A percentile compares a stretch with the other conserved stretches of the same genome.
phyloP scores from a whole-genome alignment of 2,329 filamentous ascomycete genomes.

The Colletotrichum graminicola region DNA sequence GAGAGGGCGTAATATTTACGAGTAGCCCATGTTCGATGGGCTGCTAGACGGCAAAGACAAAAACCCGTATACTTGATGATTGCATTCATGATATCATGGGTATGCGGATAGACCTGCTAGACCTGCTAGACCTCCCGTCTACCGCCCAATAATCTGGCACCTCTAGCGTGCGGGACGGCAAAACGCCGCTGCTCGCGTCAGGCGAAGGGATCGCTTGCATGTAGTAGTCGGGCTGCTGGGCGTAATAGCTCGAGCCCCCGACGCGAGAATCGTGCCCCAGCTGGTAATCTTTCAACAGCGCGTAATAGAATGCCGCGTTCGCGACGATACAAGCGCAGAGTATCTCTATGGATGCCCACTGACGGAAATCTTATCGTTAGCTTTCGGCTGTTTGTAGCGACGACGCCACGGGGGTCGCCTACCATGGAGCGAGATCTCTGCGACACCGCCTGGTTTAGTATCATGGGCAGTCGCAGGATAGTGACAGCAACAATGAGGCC shows the following conservation, averaged over 20 bases:
- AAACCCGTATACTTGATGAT: not conserved
- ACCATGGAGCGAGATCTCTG: slow-evolving; percentile 49
- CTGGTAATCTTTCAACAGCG: slow-evolving; percentile 46
- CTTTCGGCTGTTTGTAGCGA: not conserved
- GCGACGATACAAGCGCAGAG: slow-evolving; percentile 50
- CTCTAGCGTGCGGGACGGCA: slow-evolving; percentile 14
- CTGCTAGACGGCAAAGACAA: no score
- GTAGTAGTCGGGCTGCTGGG: slow-evolving; percentile 33
- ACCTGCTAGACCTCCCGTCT: slow-evolving; percentile 31
- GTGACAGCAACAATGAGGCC: slow-evolving; percentile 48
- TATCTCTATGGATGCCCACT: slow-evolving; percentile 52
- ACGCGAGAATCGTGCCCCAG: slow-evolving; percentile 44
- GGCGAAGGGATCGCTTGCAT: slow-evolving; percentile 35
- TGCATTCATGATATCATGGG: slow-evolving; percentile 27
- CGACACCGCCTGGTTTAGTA: slow-evolving; percentile 47
- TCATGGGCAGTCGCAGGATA: slow-evolving; percentile 48
- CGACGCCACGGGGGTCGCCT: not conserved
- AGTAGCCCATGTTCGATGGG: not conserved
- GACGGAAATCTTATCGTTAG: not conserved
- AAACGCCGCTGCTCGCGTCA: slow-evolving; percentile 12
- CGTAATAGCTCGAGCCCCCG: slow-evolving; percentile 24
- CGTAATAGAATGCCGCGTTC: slow-evolving; percentile 50
- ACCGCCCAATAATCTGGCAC: slow-evolving; percentile 20
- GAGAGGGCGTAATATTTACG: not conserved
- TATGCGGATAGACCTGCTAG: slow-evolving; percentile 29